Evolutionary conservation across 176 grass and related monocot genomes (phyloP).

Genomic region (maize (Zea mays)): DNA sequence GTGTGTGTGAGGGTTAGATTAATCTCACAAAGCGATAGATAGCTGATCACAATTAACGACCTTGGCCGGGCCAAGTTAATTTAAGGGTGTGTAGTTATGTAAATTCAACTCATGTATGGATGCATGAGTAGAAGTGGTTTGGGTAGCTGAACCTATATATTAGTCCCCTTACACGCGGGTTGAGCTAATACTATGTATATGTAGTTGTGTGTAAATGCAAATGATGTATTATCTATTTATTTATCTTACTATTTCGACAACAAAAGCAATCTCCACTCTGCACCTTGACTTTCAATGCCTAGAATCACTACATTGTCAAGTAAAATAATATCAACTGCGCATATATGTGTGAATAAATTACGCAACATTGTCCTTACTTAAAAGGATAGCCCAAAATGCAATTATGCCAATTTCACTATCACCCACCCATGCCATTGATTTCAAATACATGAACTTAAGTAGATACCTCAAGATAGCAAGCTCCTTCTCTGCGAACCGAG

Average conservation of each 20-base stretch:
- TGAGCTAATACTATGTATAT: neutral
- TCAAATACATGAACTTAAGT: too few species aligned
- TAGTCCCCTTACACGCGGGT: conserved; percentile 1
- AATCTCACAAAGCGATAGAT: neutral
- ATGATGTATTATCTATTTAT: neutral
- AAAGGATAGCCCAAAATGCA: neutral
- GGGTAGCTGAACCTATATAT: neutral
- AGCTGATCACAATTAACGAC: conserved; percentile 21
- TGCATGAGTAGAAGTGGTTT: conserved; percentile 11
- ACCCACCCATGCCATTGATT: too few species aligned
- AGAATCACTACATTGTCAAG: neutral
- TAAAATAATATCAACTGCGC: too few species aligned
- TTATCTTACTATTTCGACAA: neutral
- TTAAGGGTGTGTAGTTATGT: neutral
- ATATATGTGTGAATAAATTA: neutral
- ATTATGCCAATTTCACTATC: neutral
- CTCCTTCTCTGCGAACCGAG: conserved; percentile 9
- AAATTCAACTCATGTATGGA: conserved; percentile 17
- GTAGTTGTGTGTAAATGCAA: conserved; percentile 11
- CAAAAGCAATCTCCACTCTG: neutral
- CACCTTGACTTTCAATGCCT: neutral
- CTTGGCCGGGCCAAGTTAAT: neutral
- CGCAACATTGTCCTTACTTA: neutral
- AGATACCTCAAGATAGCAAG: neutral
- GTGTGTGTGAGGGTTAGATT: conserved; percentile 19